These are phyloP conservation scores for Cantharellus anzutake DNA, from an alignment of 768 basidiomycete species.

Conservation along the genomic window DNA sequence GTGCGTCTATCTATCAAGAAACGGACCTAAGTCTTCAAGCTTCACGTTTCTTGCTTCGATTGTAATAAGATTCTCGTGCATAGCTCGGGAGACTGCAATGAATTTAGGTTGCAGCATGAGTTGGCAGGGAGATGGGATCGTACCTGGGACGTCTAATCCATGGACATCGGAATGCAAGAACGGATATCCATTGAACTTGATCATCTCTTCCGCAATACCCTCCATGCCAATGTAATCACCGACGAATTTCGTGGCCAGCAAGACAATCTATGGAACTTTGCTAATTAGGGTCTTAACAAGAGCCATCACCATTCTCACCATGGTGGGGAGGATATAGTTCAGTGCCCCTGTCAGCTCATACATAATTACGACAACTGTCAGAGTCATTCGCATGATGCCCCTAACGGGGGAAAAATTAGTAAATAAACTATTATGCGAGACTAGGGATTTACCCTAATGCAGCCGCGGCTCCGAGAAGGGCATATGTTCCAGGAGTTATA, in stretches of 20 bases:
- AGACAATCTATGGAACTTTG: constrained; percentile 53
- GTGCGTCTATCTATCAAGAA: too few relatives aligned
- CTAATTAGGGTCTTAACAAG: background rate
- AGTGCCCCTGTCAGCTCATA: constrained; percentile 95
- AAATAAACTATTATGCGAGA: background rate
- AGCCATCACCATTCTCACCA: constrained; percentile 36
- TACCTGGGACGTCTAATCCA: constrained; percentile 79
- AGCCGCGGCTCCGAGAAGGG: constrained; percentile 91
- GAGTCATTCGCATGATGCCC: constrained; percentile 92
- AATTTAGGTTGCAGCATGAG: background rate
- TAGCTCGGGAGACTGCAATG: constrained; percentile 40
- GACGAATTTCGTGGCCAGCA: constrained; percentile 91
- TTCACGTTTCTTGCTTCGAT: constrained; percentile 58
- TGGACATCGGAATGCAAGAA: constrained; percentile 93
- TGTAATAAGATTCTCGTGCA: constrained; percentile 63
- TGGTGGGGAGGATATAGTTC: constrained; percentile 92
- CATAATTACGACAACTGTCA: constrained; percentile 98
- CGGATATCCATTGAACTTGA: constrained; percentile 91
- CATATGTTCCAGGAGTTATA: constrained; percentile 97
- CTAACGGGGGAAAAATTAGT: constrained; percentile 22
- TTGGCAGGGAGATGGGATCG: constrained; percentile 11
- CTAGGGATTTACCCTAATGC: constrained; percentile 50
- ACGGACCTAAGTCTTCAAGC: constrained; percentile 61
- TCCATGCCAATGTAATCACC: constrained; percentile 84
- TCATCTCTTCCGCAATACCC: constrained; percentile 95